phyloP scores from a whole-genome alignment of 176 grass and related monocot species.

The Pontederia paniculata region DNA sequence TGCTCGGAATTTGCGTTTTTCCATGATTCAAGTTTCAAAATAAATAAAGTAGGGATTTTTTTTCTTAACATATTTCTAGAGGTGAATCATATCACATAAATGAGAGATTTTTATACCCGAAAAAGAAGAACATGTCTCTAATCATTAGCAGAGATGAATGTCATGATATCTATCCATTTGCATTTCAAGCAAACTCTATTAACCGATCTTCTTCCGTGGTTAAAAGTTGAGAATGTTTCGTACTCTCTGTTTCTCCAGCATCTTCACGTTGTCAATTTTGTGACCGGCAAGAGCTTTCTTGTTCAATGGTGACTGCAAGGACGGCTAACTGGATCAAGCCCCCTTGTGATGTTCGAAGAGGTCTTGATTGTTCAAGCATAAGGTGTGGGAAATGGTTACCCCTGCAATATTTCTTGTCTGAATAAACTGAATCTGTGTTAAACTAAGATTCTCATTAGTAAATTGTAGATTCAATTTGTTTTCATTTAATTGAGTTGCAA shows the following conservation, averaged over 20 bases:
- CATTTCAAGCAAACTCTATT: background rate
- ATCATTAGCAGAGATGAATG: no score
- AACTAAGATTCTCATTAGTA: background rate
- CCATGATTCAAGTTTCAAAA: no score
- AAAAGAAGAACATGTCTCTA: no score
- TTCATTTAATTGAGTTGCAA: no score
- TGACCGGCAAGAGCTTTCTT: constrained; percentile 16
- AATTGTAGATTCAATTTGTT: no score
- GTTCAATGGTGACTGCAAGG: constrained; percentile 37
- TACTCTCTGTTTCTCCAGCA: constrained; percentile 7
- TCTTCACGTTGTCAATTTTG: constrained; percentile 12
- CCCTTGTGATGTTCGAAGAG: constrained; percentile 36
- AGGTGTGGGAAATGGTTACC: constrained; percentile 28
- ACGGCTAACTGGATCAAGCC: constrained; percentile 55
- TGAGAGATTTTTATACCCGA: no score
- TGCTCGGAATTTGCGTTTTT: no score
- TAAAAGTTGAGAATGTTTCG: constrained; percentile 6
- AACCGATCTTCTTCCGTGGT: background rate
- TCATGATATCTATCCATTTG: constrained; percentile 1
- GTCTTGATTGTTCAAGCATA: constrained; percentile 44
- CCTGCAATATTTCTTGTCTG: background rate
- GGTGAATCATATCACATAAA: no score
- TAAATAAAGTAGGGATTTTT: no score
- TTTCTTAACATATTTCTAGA: no score
- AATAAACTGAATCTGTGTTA: constrained; percentile 2